Conservation (phyloP, 164 flowering plant genomes). For the Vitis rupestris region DNA sequence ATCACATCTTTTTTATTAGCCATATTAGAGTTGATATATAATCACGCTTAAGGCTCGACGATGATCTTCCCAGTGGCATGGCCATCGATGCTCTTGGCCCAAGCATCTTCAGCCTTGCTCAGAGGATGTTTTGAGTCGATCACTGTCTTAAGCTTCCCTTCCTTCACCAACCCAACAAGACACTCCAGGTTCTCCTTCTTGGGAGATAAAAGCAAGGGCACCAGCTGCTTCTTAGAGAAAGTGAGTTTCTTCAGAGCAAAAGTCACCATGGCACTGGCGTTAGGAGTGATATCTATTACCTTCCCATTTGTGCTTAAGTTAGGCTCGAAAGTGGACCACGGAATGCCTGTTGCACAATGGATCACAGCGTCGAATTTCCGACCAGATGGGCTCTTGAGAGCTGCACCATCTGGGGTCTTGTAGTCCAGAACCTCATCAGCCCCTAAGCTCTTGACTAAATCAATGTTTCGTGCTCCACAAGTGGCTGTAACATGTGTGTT, state of each 20-base stretch:
- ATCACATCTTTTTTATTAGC: too few species aligned
- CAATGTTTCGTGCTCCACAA: too few species aligned
- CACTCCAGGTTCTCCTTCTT: slow-evolving; percentile 12
- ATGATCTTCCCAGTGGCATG: too few species aligned
- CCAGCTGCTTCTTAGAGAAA: slow-evolving; percentile 30
- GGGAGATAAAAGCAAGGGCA: slow-evolving; percentile 14
- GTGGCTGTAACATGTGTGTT: too few species aligned
- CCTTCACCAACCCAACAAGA: background rate
- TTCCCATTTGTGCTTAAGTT: slow-evolving; percentile 28
- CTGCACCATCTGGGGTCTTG: slow-evolving; percentile 25
- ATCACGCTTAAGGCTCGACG: too few species aligned
- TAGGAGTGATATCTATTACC: slow-evolving; percentile 31
- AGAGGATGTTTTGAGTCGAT: too few species aligned
- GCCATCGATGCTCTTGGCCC: too few species aligned
- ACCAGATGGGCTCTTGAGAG: slow-evolving; percentile 36
- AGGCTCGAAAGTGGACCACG: slow-evolving; percentile 24
- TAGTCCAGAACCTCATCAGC: slow-evolving; percentile 33
- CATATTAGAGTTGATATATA: too few species aligned
- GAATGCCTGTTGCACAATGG: slow-evolving; percentile 29
- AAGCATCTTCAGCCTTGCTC: too few species aligned
- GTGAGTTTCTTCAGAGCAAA: slow-evolving; percentile 29
- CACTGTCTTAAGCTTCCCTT: background rate
- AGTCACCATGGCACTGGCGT: slow-evolving; percentile 16
- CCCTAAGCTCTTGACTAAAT: too few species aligned
- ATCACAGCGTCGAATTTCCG: slow-evolving; percentile 31